These are phyloP conservation scores for Chrysoporthe deuterocubensis DNA, from an alignment of 2,329 filamentous ascomycete genomes.

Conservation along the genomic window DNA sequence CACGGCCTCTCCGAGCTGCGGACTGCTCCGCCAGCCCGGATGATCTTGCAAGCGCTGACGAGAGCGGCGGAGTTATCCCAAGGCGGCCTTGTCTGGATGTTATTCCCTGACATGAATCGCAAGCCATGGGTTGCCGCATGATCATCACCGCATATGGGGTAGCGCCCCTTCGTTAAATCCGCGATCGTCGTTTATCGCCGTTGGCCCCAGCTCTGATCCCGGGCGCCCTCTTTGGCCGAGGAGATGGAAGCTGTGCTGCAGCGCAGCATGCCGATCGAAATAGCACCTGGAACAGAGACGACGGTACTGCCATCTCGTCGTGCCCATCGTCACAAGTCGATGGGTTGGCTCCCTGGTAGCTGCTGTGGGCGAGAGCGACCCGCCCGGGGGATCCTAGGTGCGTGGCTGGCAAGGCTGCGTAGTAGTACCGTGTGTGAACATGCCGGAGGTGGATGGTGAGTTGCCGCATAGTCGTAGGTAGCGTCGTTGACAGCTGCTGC, in stretches of 20 bases:
- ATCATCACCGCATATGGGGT: background rate
- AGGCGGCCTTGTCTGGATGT: background rate
- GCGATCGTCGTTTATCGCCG: conserved; percentile 1
- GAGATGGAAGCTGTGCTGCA: background rate
- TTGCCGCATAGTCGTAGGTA: background rate
- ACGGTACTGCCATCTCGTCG: conserved; percentile 1
- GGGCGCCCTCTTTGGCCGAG: background rate
- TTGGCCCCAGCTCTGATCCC: background rate
- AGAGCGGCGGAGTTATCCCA: background rate
- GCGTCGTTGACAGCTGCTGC: background rate
- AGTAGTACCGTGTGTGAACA: background rate
- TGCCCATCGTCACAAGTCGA: background rate
- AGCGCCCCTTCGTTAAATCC: background rate
- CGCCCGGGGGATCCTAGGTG: background rate
- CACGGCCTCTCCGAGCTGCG: background rate
- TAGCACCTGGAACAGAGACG: conserved; percentile 2
- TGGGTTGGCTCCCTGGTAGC: background rate
- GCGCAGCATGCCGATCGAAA: background rate
- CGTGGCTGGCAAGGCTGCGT: background rate
- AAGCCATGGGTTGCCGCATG: background rate
- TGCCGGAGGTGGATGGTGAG: background rate
- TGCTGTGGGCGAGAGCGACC: background rate
- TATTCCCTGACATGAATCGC: background rate
- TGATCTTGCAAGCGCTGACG: background rate
- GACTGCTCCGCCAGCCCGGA: background rate